Evolutionary conservation across 495 filamentous ascomycete genomes (phyloP), one percentile per base, ranked within the genome.

Genomic region (Daldinia concentrica): DNA sequence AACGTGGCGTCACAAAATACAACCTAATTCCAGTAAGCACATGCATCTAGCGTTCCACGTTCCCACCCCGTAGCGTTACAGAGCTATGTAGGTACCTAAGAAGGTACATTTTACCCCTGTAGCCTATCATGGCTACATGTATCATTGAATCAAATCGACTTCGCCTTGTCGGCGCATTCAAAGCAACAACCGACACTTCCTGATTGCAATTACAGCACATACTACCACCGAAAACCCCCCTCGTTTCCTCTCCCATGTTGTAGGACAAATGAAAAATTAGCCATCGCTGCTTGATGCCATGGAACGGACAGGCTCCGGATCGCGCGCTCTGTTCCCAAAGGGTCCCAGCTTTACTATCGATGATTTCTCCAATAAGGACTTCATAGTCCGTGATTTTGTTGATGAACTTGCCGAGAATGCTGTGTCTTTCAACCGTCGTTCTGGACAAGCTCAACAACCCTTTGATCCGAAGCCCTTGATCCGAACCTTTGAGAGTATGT

Each of bases 391-490:
- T 75, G 96, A 98, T 79, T 98, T 99, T 74, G 89, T 99, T 68
- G 96, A 99, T 76, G 84, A 90, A 9, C 91, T 99, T 66, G 95
- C 95, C 60, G 95, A 98, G 61, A 91, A 83, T 58, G 91, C 94
- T 34, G 85, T 92, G 36, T 90, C 94, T 34, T 76, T 82, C 14
- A 90, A 86, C 72, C 92, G 95, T 61, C 91, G 92, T 55, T 97
- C 94, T 17, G 88, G 83, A 62, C 84, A 84, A 12, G 71, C 87
- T 37, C 88, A 88, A 62, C 88, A 90, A 77, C 89, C 92, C 54
- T 99, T 99, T 77, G 96, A 99, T 77, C 96, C 96, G 1, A 98
- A 99, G 80, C 96, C 96, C 5, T 86, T 98, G 74, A 98, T 99
- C 69, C 89, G 96, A 43, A 93, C 92, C 15, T 98, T 99, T 74